Evolutionary conservation across 768 basidiomycete species (phyloP).

Genomic region (Boletus rex-veris): DNA sequence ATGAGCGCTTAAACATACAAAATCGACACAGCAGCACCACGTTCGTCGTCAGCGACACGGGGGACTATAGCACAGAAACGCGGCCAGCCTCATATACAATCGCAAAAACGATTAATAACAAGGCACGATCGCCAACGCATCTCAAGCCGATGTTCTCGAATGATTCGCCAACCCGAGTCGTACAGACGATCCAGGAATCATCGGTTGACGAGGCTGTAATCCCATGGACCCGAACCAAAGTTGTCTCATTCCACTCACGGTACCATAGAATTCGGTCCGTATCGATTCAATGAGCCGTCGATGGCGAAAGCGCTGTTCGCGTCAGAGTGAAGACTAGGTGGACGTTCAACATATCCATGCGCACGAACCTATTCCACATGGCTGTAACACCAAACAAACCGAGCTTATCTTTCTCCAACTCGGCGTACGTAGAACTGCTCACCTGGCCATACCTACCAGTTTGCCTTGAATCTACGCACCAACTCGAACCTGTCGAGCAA

Average conservation of each 20-base stretch:
- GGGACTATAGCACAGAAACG: too few relatives aligned
- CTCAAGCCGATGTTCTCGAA: constrained; percentile 59
- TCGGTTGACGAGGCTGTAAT: neutral
- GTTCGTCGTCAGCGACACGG: too few relatives aligned
- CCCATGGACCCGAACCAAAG: constrained; percentile 12
- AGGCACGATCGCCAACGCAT: neutral
- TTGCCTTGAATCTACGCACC: neutral
- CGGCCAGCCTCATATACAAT: too few relatives aligned
- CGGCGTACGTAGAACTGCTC: constrained; percentile 14
- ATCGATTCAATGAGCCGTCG: constrained; percentile 56
- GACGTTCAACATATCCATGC: too few relatives aligned
- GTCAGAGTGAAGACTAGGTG: neutral
- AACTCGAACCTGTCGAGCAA: neutral
- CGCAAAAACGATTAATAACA: too few relatives aligned
- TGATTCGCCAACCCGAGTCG: neutral
- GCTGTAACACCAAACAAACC: too few relatives aligned
- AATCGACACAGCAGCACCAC: too few relatives aligned
- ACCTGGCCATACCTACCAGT: neutral
- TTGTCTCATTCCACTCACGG: constrained; percentile 61
- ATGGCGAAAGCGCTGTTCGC: constrained; percentile 43
- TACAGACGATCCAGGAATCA: neutral
- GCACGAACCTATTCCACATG: too few relatives aligned
- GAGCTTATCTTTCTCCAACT: too few relatives aligned
- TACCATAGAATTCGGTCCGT: constrained; percentile 48
- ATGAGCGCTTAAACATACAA: too few relatives aligned